Evolutionary conservation across 78 protist species (phyloP).

Genomic region (Chrysochromulina parva): DNA sequence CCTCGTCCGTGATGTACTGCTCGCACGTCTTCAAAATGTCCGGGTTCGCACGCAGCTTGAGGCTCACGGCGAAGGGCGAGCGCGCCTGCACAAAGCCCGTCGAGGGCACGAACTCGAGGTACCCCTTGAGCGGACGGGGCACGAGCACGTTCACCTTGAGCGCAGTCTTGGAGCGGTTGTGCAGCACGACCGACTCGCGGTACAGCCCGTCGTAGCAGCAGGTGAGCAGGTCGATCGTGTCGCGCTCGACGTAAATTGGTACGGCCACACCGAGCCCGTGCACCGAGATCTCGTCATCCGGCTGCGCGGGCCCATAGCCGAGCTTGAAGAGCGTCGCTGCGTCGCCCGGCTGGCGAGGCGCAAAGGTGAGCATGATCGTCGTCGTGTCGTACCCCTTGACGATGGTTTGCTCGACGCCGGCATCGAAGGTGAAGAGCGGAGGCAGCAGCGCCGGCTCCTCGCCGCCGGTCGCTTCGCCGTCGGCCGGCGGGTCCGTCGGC

Average conservation of each 20-base stretch:
- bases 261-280: background rate
- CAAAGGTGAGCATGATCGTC: background rate
- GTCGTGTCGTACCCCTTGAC: background rate
- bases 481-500: no score
- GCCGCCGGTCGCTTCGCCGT: no score
- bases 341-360: background rate
- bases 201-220: slow-evolving; percentile 24
- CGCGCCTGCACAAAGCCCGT: slow-evolving; percentile 47
- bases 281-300: background rate
- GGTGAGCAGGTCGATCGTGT: background rate
- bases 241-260: slow-evolving; percentile 39
- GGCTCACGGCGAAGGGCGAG: background rate
- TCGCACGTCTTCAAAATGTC: background rate
- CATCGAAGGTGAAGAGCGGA: background rate
- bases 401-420: background rate
- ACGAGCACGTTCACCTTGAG: background rate
- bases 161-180: slow-evolving; percentile 9
- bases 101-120: slow-evolving; percentile 29
- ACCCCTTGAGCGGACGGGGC: background rate
- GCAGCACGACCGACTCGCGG: slow-evolving; percentile 38
- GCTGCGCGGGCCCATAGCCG: background rate
- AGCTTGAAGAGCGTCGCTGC: background rate
- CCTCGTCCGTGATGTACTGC: background rate
- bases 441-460: no score
- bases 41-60: background rate